A percentile compares a stretch with the other conserved stretches of the same genome.
Evolutionary conservation across 495 filamentous ascomycete species (phyloP).

Genomic region (Penicillium ochrochloron): DNA sequence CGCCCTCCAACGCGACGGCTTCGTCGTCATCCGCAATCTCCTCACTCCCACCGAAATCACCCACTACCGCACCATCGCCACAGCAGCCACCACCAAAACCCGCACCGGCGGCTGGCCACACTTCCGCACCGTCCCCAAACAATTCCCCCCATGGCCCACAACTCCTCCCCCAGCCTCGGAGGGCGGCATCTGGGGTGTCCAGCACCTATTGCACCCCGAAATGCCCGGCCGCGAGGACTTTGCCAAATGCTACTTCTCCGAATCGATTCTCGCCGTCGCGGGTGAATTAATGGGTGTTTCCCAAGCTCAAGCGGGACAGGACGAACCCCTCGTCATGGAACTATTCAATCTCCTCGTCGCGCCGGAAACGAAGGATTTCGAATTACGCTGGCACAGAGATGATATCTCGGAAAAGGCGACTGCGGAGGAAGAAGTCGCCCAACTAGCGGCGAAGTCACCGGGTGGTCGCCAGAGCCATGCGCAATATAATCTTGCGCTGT

Average conservation of each 20-base stretch:
- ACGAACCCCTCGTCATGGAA: slow-evolving; percentile 71
- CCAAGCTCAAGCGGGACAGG: slow-evolving; percentile 7
- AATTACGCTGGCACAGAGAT: slow-evolving; percentile 78
- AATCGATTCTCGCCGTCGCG: slow-evolving; percentile 57
- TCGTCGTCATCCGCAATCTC: slow-evolving; percentile 51
- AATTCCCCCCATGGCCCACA: slow-evolving; percentile 80
- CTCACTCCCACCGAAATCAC: slow-evolving; percentile 52
- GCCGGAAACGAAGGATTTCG: slow-evolving; percentile 64
- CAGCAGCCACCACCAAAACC: slow-evolving; percentile 58
- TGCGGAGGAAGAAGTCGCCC: slow-evolving; percentile 56
- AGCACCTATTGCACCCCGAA: slow-evolving; percentile 77
- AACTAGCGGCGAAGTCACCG: slow-evolving; percentile 50
- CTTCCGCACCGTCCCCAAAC: slow-evolving; percentile 81
- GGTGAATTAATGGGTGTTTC: slow-evolving; percentile 58
- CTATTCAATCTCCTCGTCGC: slow-evolving; percentile 78
- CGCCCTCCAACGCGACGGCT: slow-evolving; percentile 54
- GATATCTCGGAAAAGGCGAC: slow-evolving; percentile 65
- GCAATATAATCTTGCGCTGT: slow-evolving; percentile 80
- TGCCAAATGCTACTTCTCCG: slow-evolving; percentile 67
- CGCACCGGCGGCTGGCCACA: slow-evolving; percentile 71
- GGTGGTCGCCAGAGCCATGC: slow-evolving; percentile 61
- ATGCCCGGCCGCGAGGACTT: slow-evolving; percentile 61
- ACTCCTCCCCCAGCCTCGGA: slow-evolving; percentile 50
- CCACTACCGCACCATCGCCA: slow-evolving; percentile 59
- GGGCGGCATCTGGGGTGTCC: slow-evolving; percentile 82